Percentiles rank a stretch among this genome's conserved stretches.
phyloP scores from a whole-genome alignment of 257 asterid genomes.

The Linaria vulgaris region DNA sequence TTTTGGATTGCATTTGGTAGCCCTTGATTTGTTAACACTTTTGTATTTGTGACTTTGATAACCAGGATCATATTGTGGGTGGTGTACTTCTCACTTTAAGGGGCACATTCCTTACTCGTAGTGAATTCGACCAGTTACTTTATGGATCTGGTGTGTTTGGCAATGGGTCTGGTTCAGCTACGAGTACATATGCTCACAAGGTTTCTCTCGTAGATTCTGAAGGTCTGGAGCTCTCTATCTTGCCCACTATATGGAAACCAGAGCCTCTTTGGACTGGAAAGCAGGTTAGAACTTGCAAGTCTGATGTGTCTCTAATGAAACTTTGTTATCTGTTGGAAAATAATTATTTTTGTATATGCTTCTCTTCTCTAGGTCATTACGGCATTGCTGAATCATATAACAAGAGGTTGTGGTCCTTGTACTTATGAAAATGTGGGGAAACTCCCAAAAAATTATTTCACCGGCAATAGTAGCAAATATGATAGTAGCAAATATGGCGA shows the following conservation, averaged over 20 bases:
- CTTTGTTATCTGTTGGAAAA: conserved; percentile 6
- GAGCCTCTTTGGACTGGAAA: conserved; percentile 99
- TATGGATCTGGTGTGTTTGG: conserved; percentile 85
- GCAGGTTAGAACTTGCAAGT: conserved; percentile 55
- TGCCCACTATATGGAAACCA: conserved; percentile 94
- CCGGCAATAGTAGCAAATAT: conserved; percentile 33
- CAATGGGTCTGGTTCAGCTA: conserved; percentile 38
- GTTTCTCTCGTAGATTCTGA: conserved; percentile 63
- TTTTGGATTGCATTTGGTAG: neutral
- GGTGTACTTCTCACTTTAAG: conserved; percentile 92
- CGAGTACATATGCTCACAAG: conserved; percentile 41
- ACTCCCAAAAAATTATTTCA: conserved; percentile 69
- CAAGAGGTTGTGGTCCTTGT: conserved; percentile 78
- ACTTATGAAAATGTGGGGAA: conserved; percentile 77
- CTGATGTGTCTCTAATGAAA: conserved; percentile 15
- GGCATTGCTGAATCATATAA: conserved; percentile 81
- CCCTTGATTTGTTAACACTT: conserved; percentile 16
- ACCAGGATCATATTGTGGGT: conserved; percentile 90
- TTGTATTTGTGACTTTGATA: conserved; percentile 18
- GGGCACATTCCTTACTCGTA: conserved; percentile 71
- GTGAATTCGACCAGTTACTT: conserved; percentile 86
- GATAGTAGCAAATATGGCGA: no score
- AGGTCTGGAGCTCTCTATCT: conserved; percentile 50
- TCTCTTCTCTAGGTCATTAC: conserved; percentile 83
- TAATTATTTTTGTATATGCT: conserved; percentile 14